Evolutionary conservation across 805 yeast genomes (phyloP).

Genomic region (Metschnikowia cerradonensis): DNA sequence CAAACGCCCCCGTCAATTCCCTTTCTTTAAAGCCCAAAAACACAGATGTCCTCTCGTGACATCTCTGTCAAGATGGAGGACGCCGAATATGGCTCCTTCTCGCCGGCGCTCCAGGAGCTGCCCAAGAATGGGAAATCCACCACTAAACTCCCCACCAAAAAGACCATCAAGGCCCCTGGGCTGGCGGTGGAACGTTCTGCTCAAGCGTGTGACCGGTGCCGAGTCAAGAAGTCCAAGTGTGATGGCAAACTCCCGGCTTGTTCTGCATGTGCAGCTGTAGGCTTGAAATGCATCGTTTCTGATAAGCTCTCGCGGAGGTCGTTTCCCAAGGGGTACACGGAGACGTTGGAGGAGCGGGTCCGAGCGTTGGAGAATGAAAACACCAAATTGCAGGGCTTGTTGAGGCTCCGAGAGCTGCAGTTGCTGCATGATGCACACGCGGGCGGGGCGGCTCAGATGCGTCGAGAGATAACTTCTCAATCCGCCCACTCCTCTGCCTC

Average conservation of each 20-base stretch:
- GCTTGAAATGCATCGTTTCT: conserved; percentile 83
- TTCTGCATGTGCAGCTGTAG: conserved; percentile 77
- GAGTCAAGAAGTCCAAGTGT: conserved; percentile 75
- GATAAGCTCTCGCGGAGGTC: conserved; percentile 83
- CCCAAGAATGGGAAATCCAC: neutral
- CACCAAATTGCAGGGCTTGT: conserved; percentile 57
- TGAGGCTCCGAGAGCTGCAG: conserved; percentile 64
- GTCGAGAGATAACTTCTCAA: neutral
- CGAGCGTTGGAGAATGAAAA: conserved; percentile 82
- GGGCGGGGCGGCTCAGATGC: conserved; percentile 1
- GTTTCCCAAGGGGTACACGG: conserved; percentile 90
- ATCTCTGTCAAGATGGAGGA: neutral
- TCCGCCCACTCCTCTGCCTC: neutral
- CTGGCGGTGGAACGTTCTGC: conserved; percentile 66
- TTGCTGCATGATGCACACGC: conserved; percentile 18
- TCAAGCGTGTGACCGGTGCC: conserved; percentile 88
- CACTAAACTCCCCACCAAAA: conserved; percentile 8
- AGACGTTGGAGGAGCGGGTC: conserved; percentile 82
- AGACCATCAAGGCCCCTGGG: conserved; percentile 66
- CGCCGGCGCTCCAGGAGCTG: neutral
- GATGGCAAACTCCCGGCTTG: conserved; percentile 71
- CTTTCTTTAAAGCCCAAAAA: too few species aligned
- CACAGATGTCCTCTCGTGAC: neutral
- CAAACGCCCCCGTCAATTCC: too few species aligned
- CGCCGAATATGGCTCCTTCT: neutral